Base-by-base conservation (phyloP, 2,329 filamentous ascomycete species). In the Talaromyces sp. region DNA sequence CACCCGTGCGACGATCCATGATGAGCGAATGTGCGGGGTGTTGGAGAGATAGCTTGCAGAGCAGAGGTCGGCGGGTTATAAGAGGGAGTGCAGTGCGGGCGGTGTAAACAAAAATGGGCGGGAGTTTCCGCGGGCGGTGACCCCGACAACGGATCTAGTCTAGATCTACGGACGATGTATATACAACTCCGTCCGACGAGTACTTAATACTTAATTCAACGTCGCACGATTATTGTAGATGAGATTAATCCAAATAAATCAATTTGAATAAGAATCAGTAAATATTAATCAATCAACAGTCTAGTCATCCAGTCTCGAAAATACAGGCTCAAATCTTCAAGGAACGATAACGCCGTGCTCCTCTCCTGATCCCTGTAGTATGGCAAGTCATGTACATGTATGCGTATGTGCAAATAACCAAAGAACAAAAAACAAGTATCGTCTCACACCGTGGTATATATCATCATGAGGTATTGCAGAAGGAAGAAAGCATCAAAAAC, bases 1-100 rank as follows among this genome's bases (percentile, higher is more conserved):
- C 79, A 52, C 71, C 72, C 14, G 76, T 70, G 54, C 77, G 70
- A 62, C 69, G 73, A 35, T 74, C 70, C 72, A 75, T 78, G 60
- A 54, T 71, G 59, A 14, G 11, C 19, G 26, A 52, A 29, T 31
- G 49, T 14, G 11, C 2, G 7, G 49, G 5, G 24, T 50, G 26
- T 24, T 3, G 19, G 19, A 3, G 19, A 21, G 41, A 24, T 10
- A n/a, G n/a, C n/a, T n/a, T n/a, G n/a, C n/a, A 46, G 11, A 46
- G 21, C n/a, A 21, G 4, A 46, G 2, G 41, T 46, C 19, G 43
- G 41, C n/a, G 19, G 2, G n/a, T n/a, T 46, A n/a, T 14, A 10
- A 10, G 43, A 46, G 43, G 8, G 11, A 46, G 43, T 10, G n/a
- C 43, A 24, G 8, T 21, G 43, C 43, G 43, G 43, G 43, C 43